These are phyloP conservation scores for Cucumis melo DNA, from an alignment of 306 rosid species.

Conservation along the genomic window DNA sequence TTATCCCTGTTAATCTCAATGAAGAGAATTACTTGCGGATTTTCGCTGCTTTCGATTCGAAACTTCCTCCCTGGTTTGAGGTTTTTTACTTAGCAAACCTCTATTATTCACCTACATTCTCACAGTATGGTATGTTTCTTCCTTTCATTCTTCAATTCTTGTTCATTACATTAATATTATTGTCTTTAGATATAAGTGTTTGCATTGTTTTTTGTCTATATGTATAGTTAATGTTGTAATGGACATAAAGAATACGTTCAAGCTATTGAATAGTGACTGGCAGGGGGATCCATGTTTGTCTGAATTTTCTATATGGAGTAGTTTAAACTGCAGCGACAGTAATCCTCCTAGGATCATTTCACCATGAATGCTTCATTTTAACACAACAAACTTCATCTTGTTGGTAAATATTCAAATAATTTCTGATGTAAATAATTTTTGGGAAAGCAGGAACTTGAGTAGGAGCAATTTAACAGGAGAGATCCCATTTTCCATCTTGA, in stretches of 20 bases:
- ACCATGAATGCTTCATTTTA: slow-evolving; percentile 19
- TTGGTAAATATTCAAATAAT: not conserved
- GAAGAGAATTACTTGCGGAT: not conserved
- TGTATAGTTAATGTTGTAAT: slow-evolving; percentile 4
- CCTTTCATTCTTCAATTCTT: not conserved
- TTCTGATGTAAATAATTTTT: not conserved
- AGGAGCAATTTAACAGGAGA: slow-evolving; percentile 22
- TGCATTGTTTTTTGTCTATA: not conserved
- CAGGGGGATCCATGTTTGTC: slow-evolving; percentile 24
- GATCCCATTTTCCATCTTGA: slow-evolving; percentile 15
- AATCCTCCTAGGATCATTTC: slow-evolving; percentile 12
- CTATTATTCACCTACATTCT: not conserved
- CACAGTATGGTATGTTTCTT: not conserved
- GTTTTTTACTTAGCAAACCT: not conserved
- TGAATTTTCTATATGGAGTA: not conserved
- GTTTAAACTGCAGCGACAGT: slow-evolving; percentile 12
- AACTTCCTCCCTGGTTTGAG: not conserved
- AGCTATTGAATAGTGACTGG: slow-evolving; percentile 1
- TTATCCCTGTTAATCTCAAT: not conserved
- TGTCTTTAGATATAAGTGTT: not conserved
- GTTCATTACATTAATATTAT: not conserved
- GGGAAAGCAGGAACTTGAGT: not conserved
- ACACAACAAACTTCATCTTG: not conserved
- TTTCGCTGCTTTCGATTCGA: not conserved
- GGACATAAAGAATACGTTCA: not conserved